Evolutionary conservation across 805 yeast genomes (phyloP).

Genomic region (Kockiozyma suomiensis): DNA sequence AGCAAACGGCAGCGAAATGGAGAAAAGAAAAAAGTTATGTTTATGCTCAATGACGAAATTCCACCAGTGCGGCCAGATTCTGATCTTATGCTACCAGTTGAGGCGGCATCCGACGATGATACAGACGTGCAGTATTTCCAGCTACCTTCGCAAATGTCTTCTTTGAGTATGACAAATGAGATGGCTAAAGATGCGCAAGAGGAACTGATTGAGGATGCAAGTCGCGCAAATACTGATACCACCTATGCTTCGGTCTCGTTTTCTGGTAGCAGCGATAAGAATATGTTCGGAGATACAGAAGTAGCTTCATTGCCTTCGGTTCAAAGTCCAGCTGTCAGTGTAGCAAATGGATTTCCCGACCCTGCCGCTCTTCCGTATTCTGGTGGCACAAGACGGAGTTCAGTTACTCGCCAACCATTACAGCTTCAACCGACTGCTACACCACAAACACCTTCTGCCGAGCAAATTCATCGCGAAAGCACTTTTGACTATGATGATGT

Average conservation of each 20-base stretch:
- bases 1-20: constrained; percentile 24
- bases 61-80: constrained; percentile 32
- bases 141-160: constrained; percentile 15
- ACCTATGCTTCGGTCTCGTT: neutral
- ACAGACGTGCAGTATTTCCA: constrained; percentile 17
- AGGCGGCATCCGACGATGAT: neutral
- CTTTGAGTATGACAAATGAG: neutral
- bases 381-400: neutral
- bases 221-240: neutral
- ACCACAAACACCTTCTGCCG: neutral
- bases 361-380: neutral
- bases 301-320: neutral
- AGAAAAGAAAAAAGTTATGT: constrained; percentile 29
- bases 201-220: constrained; percentile 17
- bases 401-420: neutral
- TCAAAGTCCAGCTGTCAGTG: neutral
- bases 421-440: constrained; percentile 2
- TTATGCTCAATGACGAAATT: constrained; percentile 20
- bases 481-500: constrained; percentile 22
- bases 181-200: constrained; percentile 13
- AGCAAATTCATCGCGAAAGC: neutral
- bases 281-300: neutral
- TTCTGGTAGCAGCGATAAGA: neutral
- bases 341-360: neutral
- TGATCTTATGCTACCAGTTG: constrained; percentile 20